Conservation (phyloP, 208 protist genomes). For the Trypanosoma avium region DNA sequence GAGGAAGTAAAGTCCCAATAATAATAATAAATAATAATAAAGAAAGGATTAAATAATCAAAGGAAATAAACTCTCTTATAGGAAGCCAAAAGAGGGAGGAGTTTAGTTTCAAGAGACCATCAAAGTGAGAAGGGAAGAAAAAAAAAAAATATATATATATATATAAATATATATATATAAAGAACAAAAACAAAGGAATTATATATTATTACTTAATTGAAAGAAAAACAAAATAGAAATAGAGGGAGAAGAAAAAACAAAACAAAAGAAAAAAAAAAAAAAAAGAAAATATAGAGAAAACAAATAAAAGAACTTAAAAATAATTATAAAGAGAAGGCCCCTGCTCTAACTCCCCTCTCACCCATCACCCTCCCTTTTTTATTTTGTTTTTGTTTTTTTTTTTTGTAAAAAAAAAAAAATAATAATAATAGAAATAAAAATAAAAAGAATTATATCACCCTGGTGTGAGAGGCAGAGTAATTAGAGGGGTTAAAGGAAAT, state of each 20-base stretch:
- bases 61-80: no score
- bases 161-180: neutral
- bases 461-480: neutral
- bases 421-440: neutral
- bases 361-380: no score
- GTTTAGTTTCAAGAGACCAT: no score
- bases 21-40: neutral
- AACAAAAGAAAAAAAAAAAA: slow-evolving; percentile 1
- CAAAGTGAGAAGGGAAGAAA: neutral
- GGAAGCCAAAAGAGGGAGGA: no score
- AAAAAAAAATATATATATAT: slow-evolving; percentile 9
- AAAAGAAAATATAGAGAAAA: neutral
- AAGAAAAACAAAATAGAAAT: neutral
- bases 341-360: no score
- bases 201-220: no score
- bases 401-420: neutral
- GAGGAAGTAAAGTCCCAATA: no score
- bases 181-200: neutral
- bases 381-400: neutral
- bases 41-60: no score
- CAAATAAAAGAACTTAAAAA: neutral
- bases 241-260: neutral
- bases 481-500: neutral
- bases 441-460: neutral
- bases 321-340: neutral